These are phyloP conservation scores for Pyronema omphalodes DNA, from an alignment of 495 filamentous ascomycete genomes.

Conservation along the genomic window DNA sequence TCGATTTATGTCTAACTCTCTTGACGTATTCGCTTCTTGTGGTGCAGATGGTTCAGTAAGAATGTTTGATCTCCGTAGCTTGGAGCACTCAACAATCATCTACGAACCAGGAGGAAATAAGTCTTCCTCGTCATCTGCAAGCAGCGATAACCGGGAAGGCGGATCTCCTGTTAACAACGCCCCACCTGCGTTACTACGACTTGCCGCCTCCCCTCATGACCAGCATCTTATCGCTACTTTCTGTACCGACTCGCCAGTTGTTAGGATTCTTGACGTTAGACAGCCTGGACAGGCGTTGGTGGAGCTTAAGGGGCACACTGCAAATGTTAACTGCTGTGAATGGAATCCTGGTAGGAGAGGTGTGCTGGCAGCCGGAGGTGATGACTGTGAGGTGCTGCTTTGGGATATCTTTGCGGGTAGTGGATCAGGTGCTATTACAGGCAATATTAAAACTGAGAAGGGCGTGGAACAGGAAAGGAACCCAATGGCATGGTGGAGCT, in stretches of 20 bases:
- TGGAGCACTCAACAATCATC: conserved; percentile 98
- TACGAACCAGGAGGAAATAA: conserved; percentile 63
- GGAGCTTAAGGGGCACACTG: conserved; percentile 80
- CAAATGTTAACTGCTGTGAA: conserved; percentile 76
- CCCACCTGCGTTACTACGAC: conserved; percentile 2
- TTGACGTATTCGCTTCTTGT: conserved; percentile 94
- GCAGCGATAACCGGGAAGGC: not conserved
- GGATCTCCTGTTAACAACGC: not conserved
- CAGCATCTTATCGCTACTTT: conserved; percentile 92
- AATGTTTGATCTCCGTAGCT: conserved; percentile 94
- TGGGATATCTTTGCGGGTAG: conserved; percentile 75
- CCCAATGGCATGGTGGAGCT: conserved; percentile 75
- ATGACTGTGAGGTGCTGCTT: conserved; percentile 75
- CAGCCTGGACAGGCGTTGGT: conserved; percentile 91
- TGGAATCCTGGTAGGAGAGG: conserved; percentile 82
- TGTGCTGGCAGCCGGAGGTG: conserved; percentile 75
- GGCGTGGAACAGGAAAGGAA: conserved; percentile 40
- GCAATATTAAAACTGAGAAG: conserved; percentile 30
- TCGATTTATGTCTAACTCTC: conserved; percentile 85
- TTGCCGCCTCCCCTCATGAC: conserved; percentile 75
- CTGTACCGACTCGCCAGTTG: conserved; percentile 76
- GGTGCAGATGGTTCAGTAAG: conserved; percentile 94
- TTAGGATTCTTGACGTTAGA: conserved; percentile 89
- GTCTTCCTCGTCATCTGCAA: not conserved
- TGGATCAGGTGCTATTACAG: conserved; percentile 34